phyloP scores from a whole-genome alignment of 129 eudicot species.

The Ambrosia trifida region DNA sequence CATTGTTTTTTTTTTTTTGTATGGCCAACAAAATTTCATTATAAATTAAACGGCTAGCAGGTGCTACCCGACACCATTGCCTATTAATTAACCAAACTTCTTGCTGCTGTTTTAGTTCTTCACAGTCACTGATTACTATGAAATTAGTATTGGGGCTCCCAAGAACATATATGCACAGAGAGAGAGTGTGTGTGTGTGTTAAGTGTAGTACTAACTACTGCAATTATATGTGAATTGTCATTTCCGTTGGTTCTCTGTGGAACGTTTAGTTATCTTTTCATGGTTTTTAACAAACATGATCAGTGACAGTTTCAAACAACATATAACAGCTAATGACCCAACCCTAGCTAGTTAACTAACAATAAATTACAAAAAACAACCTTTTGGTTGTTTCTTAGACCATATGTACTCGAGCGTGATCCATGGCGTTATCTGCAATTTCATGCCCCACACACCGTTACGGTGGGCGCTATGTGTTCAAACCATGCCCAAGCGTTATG shows the following conservation, averaged over 20 bases:
- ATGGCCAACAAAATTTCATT: too few relatives aligned
- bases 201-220: neutral
- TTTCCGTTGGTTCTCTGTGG: neutral
- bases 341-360: slow-evolving; percentile 23
- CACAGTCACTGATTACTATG: neutral
- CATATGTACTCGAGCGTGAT: too few relatives aligned
- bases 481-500: too few relatives aligned
- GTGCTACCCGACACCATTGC: too few relatives aligned
- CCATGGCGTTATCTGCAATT: too few relatives aligned
- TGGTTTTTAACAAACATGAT: slow-evolving; percentile 23
- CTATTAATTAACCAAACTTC: neutral
- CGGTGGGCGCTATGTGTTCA: too few relatives aligned
- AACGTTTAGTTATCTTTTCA: slow-evolving; percentile 14
- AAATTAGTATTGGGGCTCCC: neutral
- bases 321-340: slow-evolving; percentile 4
- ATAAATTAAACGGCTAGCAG: too few relatives aligned
- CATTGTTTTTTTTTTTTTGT: too few relatives aligned
- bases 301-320: neutral
- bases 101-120: neutral
- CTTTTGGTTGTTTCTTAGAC: neutral
- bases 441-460: too few relatives aligned
- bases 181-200: slow-evolving; percentile 6
- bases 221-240: slow-evolving; percentile 16
- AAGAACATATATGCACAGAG: slow-evolving; percentile 2
- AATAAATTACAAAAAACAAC: neutral